Evolutionary conservation across 2,329 filamentous ascomycete species (phyloP), one percentile per base, ranked within the genome.

Genomic region (Kalmusia sp.): DNA sequence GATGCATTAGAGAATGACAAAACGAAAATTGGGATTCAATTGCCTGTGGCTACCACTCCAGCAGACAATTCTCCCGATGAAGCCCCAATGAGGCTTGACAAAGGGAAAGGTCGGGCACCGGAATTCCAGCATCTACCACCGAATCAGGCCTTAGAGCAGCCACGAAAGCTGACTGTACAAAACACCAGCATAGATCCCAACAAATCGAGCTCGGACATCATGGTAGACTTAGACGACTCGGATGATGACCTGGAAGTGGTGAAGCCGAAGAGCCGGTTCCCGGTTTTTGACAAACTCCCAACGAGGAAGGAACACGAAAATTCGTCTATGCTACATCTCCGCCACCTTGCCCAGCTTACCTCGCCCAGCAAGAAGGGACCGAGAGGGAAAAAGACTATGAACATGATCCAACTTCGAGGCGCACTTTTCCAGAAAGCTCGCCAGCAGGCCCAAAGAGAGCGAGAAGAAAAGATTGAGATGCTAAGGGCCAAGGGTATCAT

Each of bases 401-500:
- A 85, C 6, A 79, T 82, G 0, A 83, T 81, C 24, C 86, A 95
- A 61, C 81, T 96, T 49, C 86, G 93, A 39, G 77, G 81, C 8
- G 82, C 80, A 28, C 78, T 98, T 6, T 81, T 89, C 31, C 84
- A 86, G 59, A 87, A 87, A 55, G 92, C 92, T 5, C 86, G 91
- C 38, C 83, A 89, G 55, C 95, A 99, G 74, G 93, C 92, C 38
- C 86, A 86, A 55, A 76, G 84, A 35, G 92, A 95, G 71, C 87
- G 91, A 48, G 85, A 91, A 54, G 87, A 91, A 61, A 88, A 88
- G 50, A 82, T 98, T 17, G 86, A 91, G 51, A 83, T 87, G 62
- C 82, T 99, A 34, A 87, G 85, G 65, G 87, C 89, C 9, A 92
- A 90, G 73, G 95, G 95, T 6, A 83, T 97, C 22, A 79, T 89